Evolutionary conservation across 108 stramenopile species (phyloP).

Genomic region (Poteriospumella lacustris): DNA sequence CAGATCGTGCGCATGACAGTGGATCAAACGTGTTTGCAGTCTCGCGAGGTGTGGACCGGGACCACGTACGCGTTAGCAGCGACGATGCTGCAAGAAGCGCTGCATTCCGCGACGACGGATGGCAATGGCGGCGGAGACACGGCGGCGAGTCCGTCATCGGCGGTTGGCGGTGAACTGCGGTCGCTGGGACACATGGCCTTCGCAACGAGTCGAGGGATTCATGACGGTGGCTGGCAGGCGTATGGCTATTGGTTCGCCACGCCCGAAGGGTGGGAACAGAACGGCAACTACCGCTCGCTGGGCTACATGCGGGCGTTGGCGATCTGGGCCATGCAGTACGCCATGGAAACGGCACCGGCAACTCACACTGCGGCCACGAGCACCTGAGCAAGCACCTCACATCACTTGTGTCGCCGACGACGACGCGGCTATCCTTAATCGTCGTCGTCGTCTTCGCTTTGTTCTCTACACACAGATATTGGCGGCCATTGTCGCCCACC

Average conservation of each 20-base stretch:
- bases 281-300: constrained; percentile 36
- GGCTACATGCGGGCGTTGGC: constrained; percentile 46
- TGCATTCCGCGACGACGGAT: no score
- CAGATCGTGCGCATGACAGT: no score
- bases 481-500: neutral
- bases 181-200: constrained; percentile 30
- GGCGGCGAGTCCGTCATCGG: no score
- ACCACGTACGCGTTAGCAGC: constrained; percentile 43
- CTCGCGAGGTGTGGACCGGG: constrained; percentile 49
- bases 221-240: constrained; percentile 41
- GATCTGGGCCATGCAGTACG: constrained; percentile 52
- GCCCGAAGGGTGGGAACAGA: constrained; percentile 42
- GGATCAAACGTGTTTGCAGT: constrained; percentile 42
- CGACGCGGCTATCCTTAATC: no score
- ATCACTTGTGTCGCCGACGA: no score
- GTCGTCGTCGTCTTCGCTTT: no score
- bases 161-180: no score
- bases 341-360: no score
- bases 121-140: no score
- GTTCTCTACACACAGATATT: no score
- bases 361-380: no score
- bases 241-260: constrained; percentile 47
- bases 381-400: no score
- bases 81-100: constrained; percentile 40
- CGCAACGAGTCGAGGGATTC: constrained; percentile 33